These are phyloP conservation scores for Tricharina praecox DNA, from an alignment of 495 filamentous ascomycete genomes.

Conservation along the genomic window DNA sequence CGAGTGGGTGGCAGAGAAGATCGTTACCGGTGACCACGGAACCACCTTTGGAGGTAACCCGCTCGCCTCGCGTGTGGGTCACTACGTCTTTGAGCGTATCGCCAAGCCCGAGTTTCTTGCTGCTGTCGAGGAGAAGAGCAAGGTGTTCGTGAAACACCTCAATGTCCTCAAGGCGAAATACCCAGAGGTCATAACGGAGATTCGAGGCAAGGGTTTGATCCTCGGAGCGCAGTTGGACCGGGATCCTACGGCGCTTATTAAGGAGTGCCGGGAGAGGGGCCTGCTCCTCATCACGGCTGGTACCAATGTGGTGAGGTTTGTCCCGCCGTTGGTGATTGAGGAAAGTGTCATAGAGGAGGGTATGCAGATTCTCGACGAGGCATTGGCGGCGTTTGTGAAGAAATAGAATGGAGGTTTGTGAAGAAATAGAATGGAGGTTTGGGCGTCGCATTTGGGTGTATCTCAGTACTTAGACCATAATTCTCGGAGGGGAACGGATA, in stretches of 20 bases:
- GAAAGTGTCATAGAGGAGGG: slow-evolving; percentile 61
- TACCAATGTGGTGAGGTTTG: slow-evolving; percentile 71
- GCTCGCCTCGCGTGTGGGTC: slow-evolving; percentile 63
- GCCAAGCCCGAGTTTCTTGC: slow-evolving; percentile 46
- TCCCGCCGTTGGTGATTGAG: slow-evolving; percentile 63
- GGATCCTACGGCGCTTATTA: slow-evolving; percentile 55
- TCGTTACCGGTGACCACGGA: slow-evolving; percentile 84
- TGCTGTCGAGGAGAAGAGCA: slow-evolving; percentile 45
- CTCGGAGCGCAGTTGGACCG: slow-evolving; percentile 63
- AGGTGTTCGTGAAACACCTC: slow-evolving; percentile 49
- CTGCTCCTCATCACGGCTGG: slow-evolving; percentile 83
- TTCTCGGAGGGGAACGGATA: too few relatives aligned
- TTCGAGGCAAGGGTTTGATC: slow-evolving; percentile 70
- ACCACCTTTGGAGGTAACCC: slow-evolving; percentile 97
- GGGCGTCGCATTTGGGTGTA: too few relatives aligned
- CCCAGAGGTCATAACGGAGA: slow-evolving; percentile 55
- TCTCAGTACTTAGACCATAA: too few relatives aligned
- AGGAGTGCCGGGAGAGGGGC: slow-evolving; percentile 72
- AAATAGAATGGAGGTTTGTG: slow-evolving; percentile 2
- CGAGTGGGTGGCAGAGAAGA: slow-evolving; percentile 57
- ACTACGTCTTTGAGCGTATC: slow-evolving; percentile 64
- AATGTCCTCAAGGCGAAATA: slow-evolving; percentile 43
- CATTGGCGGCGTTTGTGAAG: slow-evolving; percentile 36
- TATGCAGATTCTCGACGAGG: slow-evolving; percentile 56
- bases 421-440: slow-evolving; percentile 4